Percentiles rank a stretch among this genome's conserved stretches.
Conservation (phyloP, 116 monocot genomes). For the Zostera marina region DNA sequence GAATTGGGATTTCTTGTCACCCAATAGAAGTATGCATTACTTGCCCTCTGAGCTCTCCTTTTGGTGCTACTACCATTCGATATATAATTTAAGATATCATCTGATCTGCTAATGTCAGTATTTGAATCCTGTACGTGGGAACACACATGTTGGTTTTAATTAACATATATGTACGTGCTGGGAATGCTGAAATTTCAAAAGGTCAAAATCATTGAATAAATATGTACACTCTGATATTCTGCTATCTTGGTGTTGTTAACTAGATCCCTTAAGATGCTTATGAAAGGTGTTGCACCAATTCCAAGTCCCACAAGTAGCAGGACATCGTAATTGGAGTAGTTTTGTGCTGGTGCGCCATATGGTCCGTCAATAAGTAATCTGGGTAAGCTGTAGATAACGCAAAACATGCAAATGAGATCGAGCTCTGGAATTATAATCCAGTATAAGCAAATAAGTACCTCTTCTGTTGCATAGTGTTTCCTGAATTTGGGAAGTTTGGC, state of each 20-base stretch:
- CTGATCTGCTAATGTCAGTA: slow-evolving; percentile 50
- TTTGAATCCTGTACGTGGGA: slow-evolving; percentile 33
- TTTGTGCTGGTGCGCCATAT: slow-evolving; percentile 81
- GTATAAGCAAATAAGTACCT: neutral
- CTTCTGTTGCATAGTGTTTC: slow-evolving; percentile 1
- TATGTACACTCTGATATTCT: slow-evolving; percentile 34
- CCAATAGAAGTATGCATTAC: slow-evolving; percentile 81
- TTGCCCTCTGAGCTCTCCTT: slow-evolving; percentile 48
- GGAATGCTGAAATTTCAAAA: neutral
- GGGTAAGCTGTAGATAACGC: slow-evolving; percentile 28
- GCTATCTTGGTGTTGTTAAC: slow-evolving; percentile 62
- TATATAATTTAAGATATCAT: slow-evolving; percentile 16
- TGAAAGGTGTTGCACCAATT: slow-evolving; percentile 86
- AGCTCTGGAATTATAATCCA: neutral
- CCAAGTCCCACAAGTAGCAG: slow-evolving; percentile 85
- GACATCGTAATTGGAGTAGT: slow-evolving; percentile 76
- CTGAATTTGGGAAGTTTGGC: slow-evolving; percentile 23
- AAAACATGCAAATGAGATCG: neutral
- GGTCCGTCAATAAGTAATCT: slow-evolving; percentile 81
- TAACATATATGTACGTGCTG: neutral
- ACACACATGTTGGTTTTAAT: neutral
- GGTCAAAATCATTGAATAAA: neutral
- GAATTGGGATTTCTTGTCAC: slow-evolving; percentile 74
- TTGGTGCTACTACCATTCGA: slow-evolving; percentile 20
- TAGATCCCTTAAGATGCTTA: slow-evolving; percentile 77